Evolutionary conservation across 2,329 filamentous ascomycete species (phyloP), one percentile per base, ranked within the genome.

Genomic region (Alternaria tenuissima): DNA sequence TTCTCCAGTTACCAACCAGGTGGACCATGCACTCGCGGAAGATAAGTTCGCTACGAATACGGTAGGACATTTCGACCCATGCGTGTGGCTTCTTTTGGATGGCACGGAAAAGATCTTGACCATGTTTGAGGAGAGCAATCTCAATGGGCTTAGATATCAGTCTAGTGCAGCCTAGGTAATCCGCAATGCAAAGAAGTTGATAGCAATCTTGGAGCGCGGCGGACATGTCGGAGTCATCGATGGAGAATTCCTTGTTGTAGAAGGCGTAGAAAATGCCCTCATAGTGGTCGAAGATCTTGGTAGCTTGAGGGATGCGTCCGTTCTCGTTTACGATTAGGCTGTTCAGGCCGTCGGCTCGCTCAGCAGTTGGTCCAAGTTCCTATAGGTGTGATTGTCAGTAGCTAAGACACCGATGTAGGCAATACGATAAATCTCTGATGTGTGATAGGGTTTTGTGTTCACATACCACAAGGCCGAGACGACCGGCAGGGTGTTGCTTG

Each of bases 21-120:
- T 84, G 81, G 53, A 83, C 75, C 16, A 83, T 68, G 14, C 78
- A 80, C 60, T 84, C 81, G 22, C 75, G 76, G 77, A 81, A 84
- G 64, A 81, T 80, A 5, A 77, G 59, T 41, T 80, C 79, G 24
- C 80, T 84, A 43, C 77, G 76, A 48, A 86, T 77, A n/a, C 80
- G 81, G 42, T 73, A 66, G 7, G 78, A 81, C 48, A 85, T 78
- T 16, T 78, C 73, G 12, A 82, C 72, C 85, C 84, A 87, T 0
- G 66, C 71, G 14, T 77, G 63, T 0, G 85, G 83, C 32, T 77
- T 76, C 20, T 64, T 60, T 11, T 80, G 68, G 59, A 87, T 82
- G 6, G 79, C 75, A 14, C 72, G 76, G 70, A 80, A 84, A 7
- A 86, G 75, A 6, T 72, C 66, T 61, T 84, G 81, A 20, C 81